phyloP scores from a whole-genome alignment of 805 yeast genomes.

The Saccharomycopsis malanga region DNA sequence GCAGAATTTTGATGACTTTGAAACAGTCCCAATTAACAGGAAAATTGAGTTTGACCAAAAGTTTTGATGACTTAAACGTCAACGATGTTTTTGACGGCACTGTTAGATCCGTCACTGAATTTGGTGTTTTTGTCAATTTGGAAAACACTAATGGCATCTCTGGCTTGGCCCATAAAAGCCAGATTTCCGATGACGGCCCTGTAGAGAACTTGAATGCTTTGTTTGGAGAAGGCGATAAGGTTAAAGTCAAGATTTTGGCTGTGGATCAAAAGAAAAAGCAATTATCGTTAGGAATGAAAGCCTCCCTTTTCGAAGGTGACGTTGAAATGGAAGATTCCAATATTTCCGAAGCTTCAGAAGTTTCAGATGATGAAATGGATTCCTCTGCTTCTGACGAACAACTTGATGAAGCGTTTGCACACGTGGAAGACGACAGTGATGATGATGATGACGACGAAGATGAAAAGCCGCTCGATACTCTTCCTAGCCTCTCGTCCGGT shows the following conservation, averaged over 20 bases:
- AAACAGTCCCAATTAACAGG: slow-evolving; percentile 79
- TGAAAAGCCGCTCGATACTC: slow-evolving; percentile 28
- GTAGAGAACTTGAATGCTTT: slow-evolving; percentile 51
- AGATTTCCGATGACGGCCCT: slow-evolving; percentile 66
- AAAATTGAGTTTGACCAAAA: slow-evolving; percentile 48
- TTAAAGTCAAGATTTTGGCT: slow-evolving; percentile 71
- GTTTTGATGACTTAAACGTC: slow-evolving; percentile 57
- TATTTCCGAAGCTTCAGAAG: slow-evolving; percentile 25
- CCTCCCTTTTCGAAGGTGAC: slow-evolving; percentile 59
- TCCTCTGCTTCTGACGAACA: slow-evolving; percentile 31
- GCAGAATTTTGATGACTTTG: slow-evolving; percentile 66
- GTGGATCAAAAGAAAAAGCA: slow-evolving; percentile 62
- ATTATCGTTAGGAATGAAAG: slow-evolving; percentile 87
- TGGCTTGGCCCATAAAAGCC: slow-evolving; percentile 83
- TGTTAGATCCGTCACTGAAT: slow-evolving; percentile 70
- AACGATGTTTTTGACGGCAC: slow-evolving; percentile 75
- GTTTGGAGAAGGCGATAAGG: slow-evolving; percentile 86
- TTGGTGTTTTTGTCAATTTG: slow-evolving; percentile 83
- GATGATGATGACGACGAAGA: slow-evolving; percentile 29
- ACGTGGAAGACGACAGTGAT: slow-evolving; percentile 28
- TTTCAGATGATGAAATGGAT: slow-evolving; percentile 31
- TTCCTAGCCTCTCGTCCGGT: slow-evolving; percentile 11
- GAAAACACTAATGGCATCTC: slow-evolving; percentile 67
- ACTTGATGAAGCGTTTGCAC: slow-evolving; percentile 27
- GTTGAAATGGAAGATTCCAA: slow-evolving; percentile 27